These are phyloP conservation scores for Mrakia frigida DNA, from an alignment of 768 basidiomycete genomes.

Conservation along the genomic window DNA sequence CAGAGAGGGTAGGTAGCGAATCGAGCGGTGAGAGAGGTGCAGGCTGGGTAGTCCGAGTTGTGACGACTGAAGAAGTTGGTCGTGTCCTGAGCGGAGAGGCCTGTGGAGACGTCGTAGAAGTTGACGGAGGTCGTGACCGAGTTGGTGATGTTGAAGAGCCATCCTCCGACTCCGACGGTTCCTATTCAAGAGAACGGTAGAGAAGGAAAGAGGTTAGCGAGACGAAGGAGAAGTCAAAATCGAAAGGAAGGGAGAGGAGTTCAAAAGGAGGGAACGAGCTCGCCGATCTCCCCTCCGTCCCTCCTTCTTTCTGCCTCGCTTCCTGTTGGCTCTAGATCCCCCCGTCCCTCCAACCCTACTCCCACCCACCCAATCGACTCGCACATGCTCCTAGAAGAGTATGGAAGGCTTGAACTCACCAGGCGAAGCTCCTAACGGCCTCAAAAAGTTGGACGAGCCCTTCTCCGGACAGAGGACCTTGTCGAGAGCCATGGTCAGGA, in stretches of 20 bases:
- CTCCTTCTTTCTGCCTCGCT: neutral
- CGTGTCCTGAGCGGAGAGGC: constrained; percentile 74
- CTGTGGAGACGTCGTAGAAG: constrained; percentile 55
- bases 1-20: constrained; percentile 76
- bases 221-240: neutral
- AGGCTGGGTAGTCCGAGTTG: constrained; percentile 61
- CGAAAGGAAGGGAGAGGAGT: neutral
- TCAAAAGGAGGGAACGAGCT: neutral
- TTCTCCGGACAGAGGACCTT: constrained; percentile 73
- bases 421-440: constrained; percentile 50
- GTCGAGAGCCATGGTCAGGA: constrained; percentile 90
- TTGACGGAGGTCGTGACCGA: constrained; percentile 56
- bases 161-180: constrained; percentile 71
- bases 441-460: neutral
- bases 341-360: too few relatives aligned
- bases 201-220: neutral
- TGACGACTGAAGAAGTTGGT: constrained; percentile 74
- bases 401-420: constrained; percentile 32
- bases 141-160: constrained; percentile 65
- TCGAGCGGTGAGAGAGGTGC: constrained; percentile 54
- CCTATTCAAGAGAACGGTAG: constrained; percentile 45
- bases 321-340: neutral
- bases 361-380: too few relatives aligned
- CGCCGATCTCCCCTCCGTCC: neutral
- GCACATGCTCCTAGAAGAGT: too few relatives aligned